Percentiles rank a stretch among this genome's conserved stretches.
Evolutionary conservation across 202 grass and related monocot species (phyloP).

Genomic region (Schoenoplectus triqueter): DNA sequence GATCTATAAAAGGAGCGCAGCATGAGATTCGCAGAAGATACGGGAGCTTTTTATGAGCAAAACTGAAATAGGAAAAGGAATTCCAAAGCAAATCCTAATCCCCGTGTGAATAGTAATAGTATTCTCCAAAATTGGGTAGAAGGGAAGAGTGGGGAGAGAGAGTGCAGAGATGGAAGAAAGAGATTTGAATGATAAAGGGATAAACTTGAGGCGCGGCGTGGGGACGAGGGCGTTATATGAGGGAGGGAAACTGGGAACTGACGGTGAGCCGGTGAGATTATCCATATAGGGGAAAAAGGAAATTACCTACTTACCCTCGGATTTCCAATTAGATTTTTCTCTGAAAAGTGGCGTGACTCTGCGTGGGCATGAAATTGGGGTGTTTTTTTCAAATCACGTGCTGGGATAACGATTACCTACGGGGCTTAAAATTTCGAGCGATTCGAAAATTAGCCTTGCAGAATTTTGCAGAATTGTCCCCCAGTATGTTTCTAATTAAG

Average conservation of each 20-base stretch:
- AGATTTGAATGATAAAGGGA: slow-evolving; percentile 38
- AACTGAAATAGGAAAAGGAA: neutral
- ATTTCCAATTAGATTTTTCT: slow-evolving; percentile 18
- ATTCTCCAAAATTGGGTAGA: slow-evolving; percentile 21
- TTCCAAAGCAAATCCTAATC: slow-evolving; percentile 16
- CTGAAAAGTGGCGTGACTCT: neutral
- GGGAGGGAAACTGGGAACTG: slow-evolving; percentile 36
- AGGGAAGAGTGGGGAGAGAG: neutral
- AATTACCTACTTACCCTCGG: slow-evolving; percentile 42
- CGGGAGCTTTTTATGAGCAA: neutral
- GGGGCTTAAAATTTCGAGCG: too few relatives aligned
- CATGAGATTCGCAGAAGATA: slow-evolving; percentile 36
- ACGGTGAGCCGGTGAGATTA: slow-evolving; percentile 46
- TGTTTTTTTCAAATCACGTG: slow-evolving; percentile 36
- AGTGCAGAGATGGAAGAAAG: slow-evolving; percentile 1
- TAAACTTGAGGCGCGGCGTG: slow-evolving; percentile 29
- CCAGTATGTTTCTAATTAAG: too few relatives aligned
- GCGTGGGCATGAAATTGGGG: neutral
- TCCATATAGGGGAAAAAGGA: slow-evolving; percentile 35
- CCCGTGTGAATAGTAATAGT: slow-evolving; percentile 2
- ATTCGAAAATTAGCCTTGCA: too few relatives aligned
- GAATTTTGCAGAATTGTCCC: neutral
- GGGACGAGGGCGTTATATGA: neutral
- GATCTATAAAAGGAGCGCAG: slow-evolving; percentile 34
- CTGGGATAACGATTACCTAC: too few relatives aligned